Conservation (phyloP, 805 yeast species). For the Yarrowia sp. region DNA sequence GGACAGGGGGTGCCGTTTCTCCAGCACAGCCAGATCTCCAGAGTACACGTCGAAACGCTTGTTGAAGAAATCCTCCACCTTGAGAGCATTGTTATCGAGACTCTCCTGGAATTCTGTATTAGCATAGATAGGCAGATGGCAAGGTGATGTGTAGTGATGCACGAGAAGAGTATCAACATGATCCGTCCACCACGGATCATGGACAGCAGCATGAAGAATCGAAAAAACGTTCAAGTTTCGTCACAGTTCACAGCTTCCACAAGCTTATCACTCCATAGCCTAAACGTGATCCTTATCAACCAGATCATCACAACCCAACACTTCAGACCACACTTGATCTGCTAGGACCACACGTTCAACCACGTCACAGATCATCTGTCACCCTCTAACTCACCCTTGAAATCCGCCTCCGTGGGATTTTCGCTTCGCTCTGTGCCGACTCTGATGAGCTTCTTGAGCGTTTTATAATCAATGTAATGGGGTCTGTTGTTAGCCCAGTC, state of each 20-base stretch:
- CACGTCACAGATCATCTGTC: background rate
- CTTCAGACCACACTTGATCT: no score
- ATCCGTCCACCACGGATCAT: no score
- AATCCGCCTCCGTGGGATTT: slow-evolving; percentile 53
- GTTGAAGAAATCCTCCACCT: slow-evolving; percentile 80
- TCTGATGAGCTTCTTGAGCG: slow-evolving; percentile 80
- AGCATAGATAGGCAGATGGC: background rate
- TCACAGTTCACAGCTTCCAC: no score
- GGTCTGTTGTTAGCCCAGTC: slow-evolving; percentile 49
- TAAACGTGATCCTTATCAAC: no score
- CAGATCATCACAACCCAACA: no score
- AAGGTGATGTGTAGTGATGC: no score
- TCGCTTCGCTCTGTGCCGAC: slow-evolving; percentile 42
- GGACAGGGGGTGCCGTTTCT: slow-evolving; percentile 48
- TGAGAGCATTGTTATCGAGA: slow-evolving; percentile 80
- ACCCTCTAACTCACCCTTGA: slow-evolving; percentile 32
- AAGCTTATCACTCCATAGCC: no score
- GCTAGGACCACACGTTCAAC: no score
- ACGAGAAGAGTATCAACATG: no score
- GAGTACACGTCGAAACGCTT: slow-evolving; percentile 76
- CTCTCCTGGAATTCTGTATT: slow-evolving; percentile 72
- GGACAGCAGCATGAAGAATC: no score
- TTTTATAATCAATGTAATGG: slow-evolving; percentile 84
- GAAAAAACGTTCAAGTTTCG: no score
- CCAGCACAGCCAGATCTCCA: slow-evolving; percentile 61